Evolutionary conservation across 305 asterid genomes (phyloP).

Genomic region (Ilex paraguariensis): DNA sequence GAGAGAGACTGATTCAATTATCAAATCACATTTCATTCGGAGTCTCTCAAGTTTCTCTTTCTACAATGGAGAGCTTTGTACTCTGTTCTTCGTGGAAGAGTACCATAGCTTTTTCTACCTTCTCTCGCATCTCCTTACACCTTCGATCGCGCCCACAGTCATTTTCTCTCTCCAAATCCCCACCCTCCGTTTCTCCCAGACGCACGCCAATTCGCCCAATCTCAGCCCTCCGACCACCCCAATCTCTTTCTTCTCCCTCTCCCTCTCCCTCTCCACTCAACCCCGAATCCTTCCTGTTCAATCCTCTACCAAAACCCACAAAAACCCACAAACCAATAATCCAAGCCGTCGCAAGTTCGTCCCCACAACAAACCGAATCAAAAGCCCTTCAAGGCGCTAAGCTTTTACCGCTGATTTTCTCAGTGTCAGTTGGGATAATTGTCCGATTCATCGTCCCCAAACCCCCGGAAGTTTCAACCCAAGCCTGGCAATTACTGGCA

Average conservation of each 20-base stretch:
- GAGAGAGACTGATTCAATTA: too few relatives aligned
- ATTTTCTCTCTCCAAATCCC: not conserved
- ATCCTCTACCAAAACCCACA: too few relatives aligned
- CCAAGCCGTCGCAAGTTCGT: too few relatives aligned
- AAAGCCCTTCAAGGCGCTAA: conserved; percentile 26
- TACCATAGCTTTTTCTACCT: too few relatives aligned
- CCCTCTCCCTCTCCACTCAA: conserved; percentile 10
- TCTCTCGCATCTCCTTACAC: conserved; percentile 28
- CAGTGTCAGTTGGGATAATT: conserved; percentile 56
- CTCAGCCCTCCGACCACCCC: conserved; percentile 15
- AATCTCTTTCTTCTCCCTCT: conserved; percentile 13
- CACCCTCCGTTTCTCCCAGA: conserved; percentile 19
- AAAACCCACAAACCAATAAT: conserved; percentile 7
- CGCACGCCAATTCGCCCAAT: conserved; percentile 22
- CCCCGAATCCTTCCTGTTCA: too few relatives aligned
- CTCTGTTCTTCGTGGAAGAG: conserved; percentile 40
- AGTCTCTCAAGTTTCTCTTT: not conserved
- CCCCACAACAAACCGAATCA: conserved; percentile 1
- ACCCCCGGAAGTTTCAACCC: conserved; percentile 69
- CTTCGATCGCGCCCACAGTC: conserved; percentile 20
- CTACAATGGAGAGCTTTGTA: conserved; percentile 54
- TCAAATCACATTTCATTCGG: too few relatives aligned
- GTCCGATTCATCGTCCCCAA: conserved; percentile 67
- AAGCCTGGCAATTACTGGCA: conserved; percentile 91
- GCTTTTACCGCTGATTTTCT: conserved; percentile 53